Base-by-base conservation (phyloP, 2,329 filamentous ascomycete species). In the Podosphaera leucotricha region DNA sequence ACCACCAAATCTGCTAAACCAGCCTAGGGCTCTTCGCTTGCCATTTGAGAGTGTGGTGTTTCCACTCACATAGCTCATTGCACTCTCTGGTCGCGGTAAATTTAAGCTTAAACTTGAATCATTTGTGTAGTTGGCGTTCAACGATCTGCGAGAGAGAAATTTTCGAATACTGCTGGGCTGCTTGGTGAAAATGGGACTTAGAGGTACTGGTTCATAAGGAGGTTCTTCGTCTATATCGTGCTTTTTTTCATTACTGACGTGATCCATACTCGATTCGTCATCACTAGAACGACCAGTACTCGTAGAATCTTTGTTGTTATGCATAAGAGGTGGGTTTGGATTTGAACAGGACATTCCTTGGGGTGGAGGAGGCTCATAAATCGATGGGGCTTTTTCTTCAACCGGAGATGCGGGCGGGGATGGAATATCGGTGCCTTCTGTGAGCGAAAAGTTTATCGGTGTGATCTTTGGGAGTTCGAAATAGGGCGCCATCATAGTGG, bases 111-210 rank as follows among this genome's bases (percentile, higher is more conserved):
- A 36, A 38, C 53, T 49, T 20, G 48, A 47, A 39, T 50, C 51
- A 45, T 55, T 49, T 16, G 46, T 54, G 48, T 58, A 59, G 43
- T 53, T 56, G 11, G 53, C 49, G 43, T 60, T 55, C 41, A 60
- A 52, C 20, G 55, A 59, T 44, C 55, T 58, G 28, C 59, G 52
- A 44, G 57, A 59, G 6, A 61, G 51, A 46, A 61, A 60, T 13
- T 56, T 51, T 38, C 59, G 58, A 47, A 61, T 59, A 45, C 58
- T 60, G 46, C 55, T 56, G n/a, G 57, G 55, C 47, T 53, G 49
- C 36, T 49, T 55, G 22, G 48, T 49, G 3, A 57, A 55, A 8
- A 49, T 44, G n/a, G 52, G 53, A 47, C 51, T 55, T 44, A 54
- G 46, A 7, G 55, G 54, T 21, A 24, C 18, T 30, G 44, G 43